Conservation (phyloP, 805 yeast genomes). For the Saccharomycopsis fibuligera region DNA sequence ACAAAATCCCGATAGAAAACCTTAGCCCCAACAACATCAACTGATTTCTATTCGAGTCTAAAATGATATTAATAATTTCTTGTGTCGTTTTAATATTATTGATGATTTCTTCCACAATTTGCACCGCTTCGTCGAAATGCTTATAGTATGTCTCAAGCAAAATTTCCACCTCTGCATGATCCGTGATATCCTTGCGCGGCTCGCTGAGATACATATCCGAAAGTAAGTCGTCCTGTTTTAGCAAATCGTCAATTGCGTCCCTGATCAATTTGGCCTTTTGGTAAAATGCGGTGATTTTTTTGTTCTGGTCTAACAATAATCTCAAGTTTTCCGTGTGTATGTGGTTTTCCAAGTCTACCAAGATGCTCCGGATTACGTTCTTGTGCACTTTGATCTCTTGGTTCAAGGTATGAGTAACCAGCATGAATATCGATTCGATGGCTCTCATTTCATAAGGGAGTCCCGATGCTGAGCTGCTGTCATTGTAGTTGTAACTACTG, state of each 20-base stretch:
- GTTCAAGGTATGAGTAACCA: constrained; percentile 74
- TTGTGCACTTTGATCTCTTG: constrained; percentile 61
- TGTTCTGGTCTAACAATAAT: constrained; percentile 67
- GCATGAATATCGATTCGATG: constrained; percentile 72
- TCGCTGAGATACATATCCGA: constrained; percentile 62
- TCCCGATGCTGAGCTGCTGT: constrained; percentile 24
- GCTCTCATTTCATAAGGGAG: constrained; percentile 71
- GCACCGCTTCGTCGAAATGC: constrained; percentile 90
- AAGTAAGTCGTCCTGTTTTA: constrained; percentile 83
- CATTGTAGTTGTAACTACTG: too few species aligned
- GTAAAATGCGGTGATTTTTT: constrained; percentile 61
- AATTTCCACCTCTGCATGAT: constrained; percentile 77
- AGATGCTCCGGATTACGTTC: constrained; percentile 51
- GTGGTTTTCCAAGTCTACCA: constrained; percentile 69
- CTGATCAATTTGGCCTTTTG: constrained; percentile 73
- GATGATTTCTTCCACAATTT: constrained; percentile 76
- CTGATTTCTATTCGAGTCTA: constrained; percentile 87
- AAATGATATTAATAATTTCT: constrained; percentile 83
- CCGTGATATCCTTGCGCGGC: constrained; percentile 25
- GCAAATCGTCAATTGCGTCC: constrained; percentile 72
- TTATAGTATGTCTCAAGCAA: constrained; percentile 81
- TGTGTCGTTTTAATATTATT: constrained; percentile 86
- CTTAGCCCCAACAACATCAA: constrained; percentile 81
- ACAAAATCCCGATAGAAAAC: constrained; percentile 76
- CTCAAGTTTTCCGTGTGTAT: constrained; percentile 71